Evolutionary conservation across 345 rosid genomes (phyloP), one percentile per base, ranked within the genome.

Genomic region (sweet orange (Citrus sinensis)): DNA sequence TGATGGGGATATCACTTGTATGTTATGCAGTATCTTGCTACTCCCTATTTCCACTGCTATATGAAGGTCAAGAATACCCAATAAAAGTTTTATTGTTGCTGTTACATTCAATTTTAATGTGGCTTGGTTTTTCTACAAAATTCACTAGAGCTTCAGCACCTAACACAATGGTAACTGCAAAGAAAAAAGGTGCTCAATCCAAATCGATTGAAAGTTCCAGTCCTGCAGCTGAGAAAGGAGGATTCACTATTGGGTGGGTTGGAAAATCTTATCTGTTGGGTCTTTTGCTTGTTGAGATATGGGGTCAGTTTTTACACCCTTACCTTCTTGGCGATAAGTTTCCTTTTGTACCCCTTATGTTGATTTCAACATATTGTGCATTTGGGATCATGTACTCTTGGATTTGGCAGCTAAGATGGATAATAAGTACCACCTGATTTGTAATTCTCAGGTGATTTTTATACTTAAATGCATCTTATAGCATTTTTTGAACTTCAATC

Each of bases 31-130:
- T 87, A 64, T 92, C 91, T 67, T 89, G 92, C 83, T 94, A 92
- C 80, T 96, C 98, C 4, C 85, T 96, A 27, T 91, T 94, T 73
- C 98, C 98, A 7, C 98, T 94, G 70, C 89, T 94, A 79, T 88
- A 84, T 0, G 92, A 91, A 82, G 87, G 88, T 62, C 98, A 82
- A 78, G 99, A 96, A 77, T 93, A 94, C 72, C 92, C 92, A n/a
- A 88, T 94, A 70, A 96, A 96, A 83, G 94, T 92, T 68, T 64
- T 90, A 55, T 14, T 96, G 80, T 71, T 96, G 86, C 77, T 94
- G 30, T 46, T 89, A 54, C 92, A 92, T 71, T 80, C 92, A 75
- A 70, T 87, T 70, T 79, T 90, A 3, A 85, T 86, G 83, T 90
- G 92, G 90, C 81, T 84, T 9, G 76, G 87, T 46, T 92, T 92